A percentile compares a stretch with the other conserved stretches of the same genome.
Evolutionary conservation across 2,329 filamentous ascomycete genomes (phyloP).

Genomic region (Trichoderma semiorbis): DNA sequence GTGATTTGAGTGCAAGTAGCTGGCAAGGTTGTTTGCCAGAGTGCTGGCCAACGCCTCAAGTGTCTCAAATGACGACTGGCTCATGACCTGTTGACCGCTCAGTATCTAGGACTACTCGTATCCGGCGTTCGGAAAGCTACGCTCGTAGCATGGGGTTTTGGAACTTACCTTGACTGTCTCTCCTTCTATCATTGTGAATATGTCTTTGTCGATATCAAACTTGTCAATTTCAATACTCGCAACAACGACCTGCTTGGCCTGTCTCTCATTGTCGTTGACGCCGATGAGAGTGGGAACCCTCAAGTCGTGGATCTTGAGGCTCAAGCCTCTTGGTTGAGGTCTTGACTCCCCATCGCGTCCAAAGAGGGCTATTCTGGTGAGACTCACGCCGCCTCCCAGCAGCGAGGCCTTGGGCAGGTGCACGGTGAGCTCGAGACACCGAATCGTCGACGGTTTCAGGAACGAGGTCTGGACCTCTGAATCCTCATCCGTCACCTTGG

Average conservation of each 20-base stretch:
- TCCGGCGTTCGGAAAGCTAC: background rate
- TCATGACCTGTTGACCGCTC: conserved; percentile 43
- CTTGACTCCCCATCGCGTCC: conserved; percentile 24
- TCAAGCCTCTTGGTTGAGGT: conserved; percentile 28
- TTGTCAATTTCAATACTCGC: conserved; percentile 60
- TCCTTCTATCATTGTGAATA: conserved; percentile 55
- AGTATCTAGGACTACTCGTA: background rate
- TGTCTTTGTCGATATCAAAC: conserved; percentile 44
- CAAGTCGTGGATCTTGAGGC: conserved; percentile 53
- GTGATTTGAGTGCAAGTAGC: conserved; percentile 34
- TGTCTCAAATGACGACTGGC: conserved; percentile 57
- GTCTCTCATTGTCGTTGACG: conserved; percentile 68
- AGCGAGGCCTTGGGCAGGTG: conserved; percentile 66
- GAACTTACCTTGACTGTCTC: conserved; percentile 57
- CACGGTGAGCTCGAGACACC: conserved; percentile 51
- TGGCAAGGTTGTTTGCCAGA: conserved; percentile 45
- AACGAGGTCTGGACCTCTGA: conserved; percentile 27
- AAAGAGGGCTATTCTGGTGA: conserved; percentile 47
- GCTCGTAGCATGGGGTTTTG: background rate
- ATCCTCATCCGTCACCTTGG: background rate
- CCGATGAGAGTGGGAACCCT: conserved; percentile 67
- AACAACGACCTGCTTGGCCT: conserved; percentile 62
- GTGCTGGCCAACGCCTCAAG: conserved; percentile 58
- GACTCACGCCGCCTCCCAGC: conserved; percentile 57
- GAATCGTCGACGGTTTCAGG: conserved; percentile 35